These are phyloP conservation scores for Suillus clintonianus DNA, from an alignment of 768 basidiomycete genomes.

Conservation along the genomic window DNA sequence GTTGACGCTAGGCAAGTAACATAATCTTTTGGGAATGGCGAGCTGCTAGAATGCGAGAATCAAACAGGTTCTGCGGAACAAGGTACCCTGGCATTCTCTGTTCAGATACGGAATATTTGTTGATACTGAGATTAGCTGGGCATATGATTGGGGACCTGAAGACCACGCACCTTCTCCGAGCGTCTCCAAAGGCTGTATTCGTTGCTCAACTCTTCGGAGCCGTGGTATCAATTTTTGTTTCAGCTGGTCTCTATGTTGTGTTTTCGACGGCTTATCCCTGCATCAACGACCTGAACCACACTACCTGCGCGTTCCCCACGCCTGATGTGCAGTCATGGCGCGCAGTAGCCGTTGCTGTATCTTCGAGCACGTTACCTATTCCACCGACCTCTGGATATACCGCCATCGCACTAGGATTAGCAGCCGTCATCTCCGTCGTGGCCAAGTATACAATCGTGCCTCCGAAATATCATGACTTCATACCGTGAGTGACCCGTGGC, in stretches of 20 bases:
- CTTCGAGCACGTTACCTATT: slow-evolving; percentile 30
- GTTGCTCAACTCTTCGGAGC: slow-evolving; percentile 58
- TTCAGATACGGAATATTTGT: background rate
- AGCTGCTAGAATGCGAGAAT: background rate
- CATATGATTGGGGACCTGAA: slow-evolving; percentile 67
- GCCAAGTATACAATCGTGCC: slow-evolving; percentile 28
- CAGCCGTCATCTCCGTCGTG: slow-evolving; percentile 43
- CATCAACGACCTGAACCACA: slow-evolving; percentile 32
- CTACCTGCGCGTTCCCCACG: slow-evolving; percentile 3
- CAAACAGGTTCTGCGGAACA: slow-evolving; percentile 2
- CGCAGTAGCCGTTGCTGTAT: slow-evolving; percentile 4
- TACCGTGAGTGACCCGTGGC: background rate
- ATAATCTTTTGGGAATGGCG: background rate
- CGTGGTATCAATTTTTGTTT: slow-evolving; percentile 57
- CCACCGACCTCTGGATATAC: slow-evolving; percentile 55
- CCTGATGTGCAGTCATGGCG: slow-evolving; percentile 8
- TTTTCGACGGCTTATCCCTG: slow-evolving; percentile 62
- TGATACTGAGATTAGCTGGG: slow-evolving; percentile 27
- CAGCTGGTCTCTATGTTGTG: slow-evolving; percentile 55
- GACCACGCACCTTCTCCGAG: slow-evolving; percentile 63
- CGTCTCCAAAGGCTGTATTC: slow-evolving; percentile 61
- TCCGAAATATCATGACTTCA: slow-evolving; percentile 3
- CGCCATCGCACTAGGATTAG: slow-evolving; percentile 52
- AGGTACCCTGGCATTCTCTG: background rate
- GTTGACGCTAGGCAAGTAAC: slow-evolving; percentile 1